phyloP scores from a whole-genome alignment of 192 early-diverging fungal genomes.

The Jimgerdemannia lactiflua region DNA sequence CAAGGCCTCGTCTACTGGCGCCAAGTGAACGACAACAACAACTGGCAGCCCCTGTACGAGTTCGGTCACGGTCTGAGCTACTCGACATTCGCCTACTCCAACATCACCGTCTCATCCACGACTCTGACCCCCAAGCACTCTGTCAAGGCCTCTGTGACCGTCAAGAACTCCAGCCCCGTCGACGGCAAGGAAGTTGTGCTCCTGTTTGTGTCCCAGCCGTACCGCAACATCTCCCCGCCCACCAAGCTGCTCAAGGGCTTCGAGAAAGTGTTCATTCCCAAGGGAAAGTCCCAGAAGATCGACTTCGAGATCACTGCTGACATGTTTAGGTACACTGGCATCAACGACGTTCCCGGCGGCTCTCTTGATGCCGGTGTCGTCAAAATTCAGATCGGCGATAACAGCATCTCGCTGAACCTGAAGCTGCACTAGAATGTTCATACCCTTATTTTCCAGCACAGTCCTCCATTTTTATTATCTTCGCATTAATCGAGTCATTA shows the following conservation, averaged over 20 bases:
- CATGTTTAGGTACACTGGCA: slow-evolving; percentile 17
- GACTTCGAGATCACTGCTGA: slow-evolving; percentile 36
- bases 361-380: slow-evolving; percentile 7
- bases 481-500: no score
- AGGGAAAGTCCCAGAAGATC: slow-evolving; percentile 38
- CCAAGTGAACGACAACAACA: slow-evolving; percentile 20
- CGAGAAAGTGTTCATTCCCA: slow-evolving; percentile 36
- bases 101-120: slow-evolving; percentile 36
- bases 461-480: no score
- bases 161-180: slow-evolving; percentile 42
- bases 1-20: slow-evolving; percentile 39
- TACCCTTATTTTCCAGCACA: no score
- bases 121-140: slow-evolving; percentile 16
- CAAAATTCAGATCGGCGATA: not conserved
- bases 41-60: slow-evolving; percentile 47
- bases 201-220: slow-evolving; percentile 54
- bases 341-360: slow-evolving; percentile 8
- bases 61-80: slow-evolving; percentile 59
- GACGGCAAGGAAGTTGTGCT: slow-evolving; percentile 53
- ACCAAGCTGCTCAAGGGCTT: slow-evolving; percentile 52
- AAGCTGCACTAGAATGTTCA: no score
- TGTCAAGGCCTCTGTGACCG: slow-evolving; percentile 22
- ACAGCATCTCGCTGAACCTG: not conserved
- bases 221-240: slow-evolving; percentile 46
- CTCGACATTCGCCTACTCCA: slow-evolving; percentile 40